Conservation (phyloP, 2,329 filamentous ascomycete species). For the Fusarium longipes region DNA sequence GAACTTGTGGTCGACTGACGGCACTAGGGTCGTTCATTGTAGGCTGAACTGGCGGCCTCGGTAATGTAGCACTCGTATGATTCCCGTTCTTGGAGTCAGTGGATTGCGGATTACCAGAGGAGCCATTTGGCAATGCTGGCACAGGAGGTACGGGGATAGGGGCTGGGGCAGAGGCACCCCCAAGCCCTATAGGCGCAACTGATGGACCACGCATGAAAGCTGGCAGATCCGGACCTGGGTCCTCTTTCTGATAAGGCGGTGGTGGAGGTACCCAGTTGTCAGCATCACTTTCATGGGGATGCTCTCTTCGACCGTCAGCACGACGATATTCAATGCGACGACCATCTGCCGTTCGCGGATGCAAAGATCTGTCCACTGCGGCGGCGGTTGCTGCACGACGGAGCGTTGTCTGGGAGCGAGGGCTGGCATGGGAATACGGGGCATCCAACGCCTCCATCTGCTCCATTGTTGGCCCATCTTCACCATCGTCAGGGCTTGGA, state of each 20-base stretch:
- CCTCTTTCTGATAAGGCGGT: conserved; percentile 79
- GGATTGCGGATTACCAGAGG: neutral
- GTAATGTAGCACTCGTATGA: conserved; percentile 11
- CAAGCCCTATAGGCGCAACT: conserved; percentile 51
- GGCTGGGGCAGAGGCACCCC: conserved; percentile 43
- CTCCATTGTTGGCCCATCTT: conserved; percentile 62
- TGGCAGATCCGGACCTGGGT: conserved; percentile 64
- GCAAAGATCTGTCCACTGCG: conserved; percentile 75
- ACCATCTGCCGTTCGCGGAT: conserved; percentile 67
- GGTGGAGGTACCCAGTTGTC: conserved; percentile 91
- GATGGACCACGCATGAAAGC: conserved; percentile 65
- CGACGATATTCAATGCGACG: conserved; percentile 72
- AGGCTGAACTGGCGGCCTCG: conserved; percentile 48
- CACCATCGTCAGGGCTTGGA: conserved; percentile 52
- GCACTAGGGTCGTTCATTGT: conserved; percentile 53
- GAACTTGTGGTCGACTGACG: conserved; percentile 40
- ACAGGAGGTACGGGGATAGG: conserved; percentile 20
- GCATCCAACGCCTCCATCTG: conserved; percentile 73
- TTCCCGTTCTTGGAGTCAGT: conserved; percentile 18
- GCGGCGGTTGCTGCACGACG: conserved; percentile 81
- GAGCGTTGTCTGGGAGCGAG: conserved; percentile 75
- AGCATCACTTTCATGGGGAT: conserved; percentile 87
- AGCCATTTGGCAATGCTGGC: conserved; percentile 10
- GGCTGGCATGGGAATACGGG: conserved; percentile 78
- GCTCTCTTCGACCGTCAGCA: conserved; percentile 75